Evolutionary conservation across 1,139 yeast genomes (phyloP).

Genomic region (Tardiomyces digboiensis): DNA sequence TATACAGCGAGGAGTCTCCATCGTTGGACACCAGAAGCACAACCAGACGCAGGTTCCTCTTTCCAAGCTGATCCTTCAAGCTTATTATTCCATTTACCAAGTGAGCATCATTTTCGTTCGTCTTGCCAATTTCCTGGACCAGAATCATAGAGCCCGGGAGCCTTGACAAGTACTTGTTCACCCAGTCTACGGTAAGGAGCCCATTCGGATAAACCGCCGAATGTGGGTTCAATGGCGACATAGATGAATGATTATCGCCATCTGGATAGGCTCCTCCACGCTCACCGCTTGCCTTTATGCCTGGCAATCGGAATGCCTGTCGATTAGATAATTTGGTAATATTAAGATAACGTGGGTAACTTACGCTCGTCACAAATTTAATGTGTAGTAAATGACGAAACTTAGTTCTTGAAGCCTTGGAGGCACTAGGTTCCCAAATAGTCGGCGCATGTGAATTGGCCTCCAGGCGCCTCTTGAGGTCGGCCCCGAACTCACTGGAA

Average conservation of each 20-base stretch:
- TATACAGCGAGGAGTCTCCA: constrained; percentile 21
- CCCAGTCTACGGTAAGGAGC: constrained; percentile 37
- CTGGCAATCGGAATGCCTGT: neutral
- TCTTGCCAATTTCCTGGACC: constrained; percentile 16
- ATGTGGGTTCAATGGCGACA: constrained; percentile 34
- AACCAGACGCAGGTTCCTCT: constrained; percentile 25
- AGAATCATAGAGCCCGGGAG: constrained; percentile 33
- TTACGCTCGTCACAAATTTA: constrained; percentile 2
- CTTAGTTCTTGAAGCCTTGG: neutral
- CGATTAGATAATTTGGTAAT: neutral
- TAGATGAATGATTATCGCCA: constrained; percentile 23
- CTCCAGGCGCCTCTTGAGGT: neutral
- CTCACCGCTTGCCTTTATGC: neutral
- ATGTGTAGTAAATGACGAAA: constrained; percentile 3
- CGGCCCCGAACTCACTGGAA: neutral
- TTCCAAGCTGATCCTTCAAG: constrained; percentile 25
- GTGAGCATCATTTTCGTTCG: constrained; percentile 27
- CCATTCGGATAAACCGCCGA: constrained; percentile 34
- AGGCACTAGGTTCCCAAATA: neutral
- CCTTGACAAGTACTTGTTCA: constrained; percentile 36
- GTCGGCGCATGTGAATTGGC: neutral
- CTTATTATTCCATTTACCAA: constrained; percentile 19
- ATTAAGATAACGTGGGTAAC: neutral
- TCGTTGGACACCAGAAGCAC: constrained; percentile 24
- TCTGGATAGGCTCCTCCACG: constrained; percentile 19